These are phyloP conservation scores for Phytophthora sp. DNA, from an alignment of 352 stramenopile genomes.

Conservation along the genomic window DNA sequence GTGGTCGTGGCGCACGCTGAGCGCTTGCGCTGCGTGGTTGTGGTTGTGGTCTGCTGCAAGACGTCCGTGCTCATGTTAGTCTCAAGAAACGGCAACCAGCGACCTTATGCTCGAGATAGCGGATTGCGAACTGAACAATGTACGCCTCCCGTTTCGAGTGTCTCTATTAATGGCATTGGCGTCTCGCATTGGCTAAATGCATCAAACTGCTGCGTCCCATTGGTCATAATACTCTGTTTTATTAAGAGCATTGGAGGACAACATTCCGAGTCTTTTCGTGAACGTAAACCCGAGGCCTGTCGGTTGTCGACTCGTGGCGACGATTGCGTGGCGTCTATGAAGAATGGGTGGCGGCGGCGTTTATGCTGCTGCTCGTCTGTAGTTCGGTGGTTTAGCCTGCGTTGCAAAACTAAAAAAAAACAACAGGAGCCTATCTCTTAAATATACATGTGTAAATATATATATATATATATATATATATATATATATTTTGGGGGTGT, in stretches of 20 bases:
- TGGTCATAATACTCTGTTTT: conserved; percentile 1
- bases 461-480: too few relatives aligned
- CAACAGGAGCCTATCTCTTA: too few relatives aligned
- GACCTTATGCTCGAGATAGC: too few relatives aligned
- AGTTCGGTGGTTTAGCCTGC: conserved; percentile 12
- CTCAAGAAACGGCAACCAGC: background rate
- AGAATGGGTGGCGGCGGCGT: conserved; percentile 3
- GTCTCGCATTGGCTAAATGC: background rate
- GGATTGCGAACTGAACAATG: conserved; percentile 16
- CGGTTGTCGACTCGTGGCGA: background rate
- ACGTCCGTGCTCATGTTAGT: conserved; percentile 15
- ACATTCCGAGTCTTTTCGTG: background rate
- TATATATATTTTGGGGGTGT: too few relatives aligned
- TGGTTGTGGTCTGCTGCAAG: conserved; percentile 10
- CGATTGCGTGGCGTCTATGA: background rate
- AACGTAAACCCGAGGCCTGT: background rate
- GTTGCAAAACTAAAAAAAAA: too few relatives aligned
- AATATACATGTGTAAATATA: too few relatives aligned
- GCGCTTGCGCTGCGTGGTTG: conserved; percentile 27
- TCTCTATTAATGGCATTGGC: background rate
- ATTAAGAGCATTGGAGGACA: background rate
- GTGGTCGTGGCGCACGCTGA: conserved; percentile 25
- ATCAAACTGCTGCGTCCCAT: background rate
- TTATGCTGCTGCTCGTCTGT: conserved; percentile 7
- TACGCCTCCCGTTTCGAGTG: conserved; percentile 8